Percentiles rank a stretch among this genome's conserved stretches.
phyloP scores from a whole-genome alignment of 495 filamentous ascomycete species.

The Amniculicola lignicola region DNA sequence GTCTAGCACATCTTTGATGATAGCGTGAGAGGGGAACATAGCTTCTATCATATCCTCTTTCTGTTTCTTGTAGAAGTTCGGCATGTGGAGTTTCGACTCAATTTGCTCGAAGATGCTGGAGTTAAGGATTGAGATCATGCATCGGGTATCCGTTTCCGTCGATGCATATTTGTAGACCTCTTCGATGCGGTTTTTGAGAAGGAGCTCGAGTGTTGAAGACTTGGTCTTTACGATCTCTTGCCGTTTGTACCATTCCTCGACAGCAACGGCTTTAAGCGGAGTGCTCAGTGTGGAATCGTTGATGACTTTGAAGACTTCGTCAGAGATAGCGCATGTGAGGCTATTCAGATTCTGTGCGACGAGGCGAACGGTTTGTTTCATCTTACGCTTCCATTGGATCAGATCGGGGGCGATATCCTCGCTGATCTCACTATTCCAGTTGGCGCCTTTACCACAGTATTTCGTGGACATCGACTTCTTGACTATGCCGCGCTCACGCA shows the following conservation, averaged over 20 bases:
- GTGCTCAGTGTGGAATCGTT: not conserved
- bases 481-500: conserved; percentile 10
- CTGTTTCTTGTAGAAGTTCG: not conserved
- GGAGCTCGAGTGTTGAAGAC: not conserved
- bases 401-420: not conserved
- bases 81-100: not conserved
- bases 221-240: not conserved
- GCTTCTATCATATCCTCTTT: not conserved
- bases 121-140: conserved; percentile 11
- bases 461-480: not conserved
- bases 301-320: not conserved
- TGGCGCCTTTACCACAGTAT: not conserved
- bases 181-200: not conserved
- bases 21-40: not conserved
- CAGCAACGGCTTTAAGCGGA: not conserved
- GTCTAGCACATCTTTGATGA: not conserved
- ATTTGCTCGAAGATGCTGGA: not conserved
- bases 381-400: not conserved
- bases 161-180: not conserved
- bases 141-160: conserved; percentile 11
- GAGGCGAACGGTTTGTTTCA: not conserved
- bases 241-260: conserved; percentile 9
- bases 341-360: not conserved
- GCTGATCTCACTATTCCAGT: conserved; percentile 13
- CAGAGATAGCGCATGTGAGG: not conserved